Conservation (phyloP, 495 filamentous ascomycete genomes). For the Letharia columbiana region DNA sequence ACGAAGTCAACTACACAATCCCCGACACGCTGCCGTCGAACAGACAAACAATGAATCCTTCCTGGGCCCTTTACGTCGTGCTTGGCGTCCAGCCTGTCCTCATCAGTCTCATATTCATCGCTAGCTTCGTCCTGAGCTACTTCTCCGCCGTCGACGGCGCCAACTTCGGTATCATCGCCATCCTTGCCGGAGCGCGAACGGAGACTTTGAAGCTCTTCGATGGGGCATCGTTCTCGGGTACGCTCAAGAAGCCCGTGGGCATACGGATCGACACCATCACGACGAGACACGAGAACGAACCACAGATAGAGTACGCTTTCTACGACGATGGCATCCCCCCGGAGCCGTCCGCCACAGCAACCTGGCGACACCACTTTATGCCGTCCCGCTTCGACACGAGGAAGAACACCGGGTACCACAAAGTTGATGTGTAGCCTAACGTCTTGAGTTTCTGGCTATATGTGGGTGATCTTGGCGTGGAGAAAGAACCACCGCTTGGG, state of each 20-base stretch:
- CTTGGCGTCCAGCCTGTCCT: constrained; percentile 6
- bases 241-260: neutral
- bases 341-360: no score
- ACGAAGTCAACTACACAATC: constrained; percentile 4
- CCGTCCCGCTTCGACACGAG: no score
- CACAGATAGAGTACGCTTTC: neutral
- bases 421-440: no score
- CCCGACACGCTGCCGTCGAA: neutral
- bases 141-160: neutral
- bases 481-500: no score
- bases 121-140: neutral
- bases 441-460: no score
- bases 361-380: no score
- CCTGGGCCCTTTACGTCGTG: constrained; percentile 1
- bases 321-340: neutral
- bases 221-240: constrained; percentile 4
- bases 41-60: constrained; percentile 9
- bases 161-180: constrained; percentile 12
- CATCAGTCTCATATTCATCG: neutral
- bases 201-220: constrained; percentile 10
- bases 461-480: no score
- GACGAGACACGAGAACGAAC: neutral
- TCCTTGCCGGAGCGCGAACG: constrained; percentile 9
- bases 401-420: no score
- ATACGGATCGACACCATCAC: neutral